Conservation (phyloP, 805 yeast genomes). For the Kregervanrija pseudodelftensis region DNA sequence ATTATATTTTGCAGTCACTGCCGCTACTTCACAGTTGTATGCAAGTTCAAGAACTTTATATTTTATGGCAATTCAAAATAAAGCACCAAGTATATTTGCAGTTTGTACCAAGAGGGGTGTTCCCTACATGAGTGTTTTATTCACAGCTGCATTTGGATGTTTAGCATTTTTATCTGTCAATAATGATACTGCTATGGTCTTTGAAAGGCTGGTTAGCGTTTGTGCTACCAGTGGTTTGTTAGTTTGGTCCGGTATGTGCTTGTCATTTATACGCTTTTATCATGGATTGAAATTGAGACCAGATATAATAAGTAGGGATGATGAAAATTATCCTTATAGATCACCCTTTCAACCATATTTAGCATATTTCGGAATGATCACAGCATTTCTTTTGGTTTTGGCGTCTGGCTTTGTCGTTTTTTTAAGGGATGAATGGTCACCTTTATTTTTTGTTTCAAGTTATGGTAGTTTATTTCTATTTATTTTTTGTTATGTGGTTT, state of each 20-base stretch:
- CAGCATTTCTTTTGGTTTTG: slow-evolving; percentile 35
- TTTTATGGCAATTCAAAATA: slow-evolving; percentile 44
- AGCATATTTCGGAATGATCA: slow-evolving; percentile 41
- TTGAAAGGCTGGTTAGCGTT: slow-evolving; percentile 59
- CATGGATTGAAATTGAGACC: slow-evolving; percentile 48
- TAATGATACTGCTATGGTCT: slow-evolving; percentile 50
- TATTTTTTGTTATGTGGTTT: slow-evolving; percentile 35
- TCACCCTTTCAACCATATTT: slow-evolving; percentile 51
- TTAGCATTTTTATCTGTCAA: slow-evolving; percentile 56
- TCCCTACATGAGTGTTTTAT: slow-evolving; percentile 64
- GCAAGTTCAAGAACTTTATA: slow-evolving; percentile 57
- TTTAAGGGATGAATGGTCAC: slow-evolving; percentile 40
- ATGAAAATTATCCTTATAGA: slow-evolving; percentile 46
- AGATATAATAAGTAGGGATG: slow-evolving; percentile 48
- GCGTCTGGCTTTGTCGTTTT: slow-evolving; percentile 48
- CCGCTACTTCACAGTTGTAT: slow-evolving; percentile 50
- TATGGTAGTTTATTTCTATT: slow-evolving; percentile 46
- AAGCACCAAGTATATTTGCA: slow-evolving; percentile 57
- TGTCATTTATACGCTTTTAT: slow-evolving; percentile 47
- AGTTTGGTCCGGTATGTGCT: slow-evolving; percentile 69
- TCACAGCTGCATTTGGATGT: slow-evolving; percentile 54
- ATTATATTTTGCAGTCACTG: slow-evolving; percentile 48
- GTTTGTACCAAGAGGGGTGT: slow-evolving; percentile 59
- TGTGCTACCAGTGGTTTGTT: slow-evolving; percentile 70
- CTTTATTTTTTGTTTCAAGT: slow-evolving; percentile 43